A percentile compares a stretch with the other conserved stretches of the same genome.
Conservation (phyloP, 805 yeast genomes). For the Dipodascus geniculatus region DNA sequence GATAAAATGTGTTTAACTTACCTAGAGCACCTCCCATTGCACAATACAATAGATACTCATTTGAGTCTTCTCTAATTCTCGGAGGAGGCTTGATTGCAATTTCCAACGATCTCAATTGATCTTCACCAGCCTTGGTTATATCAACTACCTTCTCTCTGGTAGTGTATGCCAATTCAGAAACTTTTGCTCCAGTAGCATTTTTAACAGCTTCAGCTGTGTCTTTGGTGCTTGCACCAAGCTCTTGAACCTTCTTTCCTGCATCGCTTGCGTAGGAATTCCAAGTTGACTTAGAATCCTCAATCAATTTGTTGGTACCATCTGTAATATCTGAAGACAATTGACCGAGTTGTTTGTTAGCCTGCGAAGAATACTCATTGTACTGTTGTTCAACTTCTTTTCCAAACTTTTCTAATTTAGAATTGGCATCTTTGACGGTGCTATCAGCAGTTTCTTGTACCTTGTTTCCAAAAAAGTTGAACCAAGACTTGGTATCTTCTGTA, state of each 20-base stretch:
- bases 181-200: background rate
- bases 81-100: background rate
- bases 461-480: background rate
- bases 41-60: background rate
- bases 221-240: background rate
- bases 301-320: background rate
- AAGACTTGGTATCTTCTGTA: background rate
- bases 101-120: background rate
- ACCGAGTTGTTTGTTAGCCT: background rate
- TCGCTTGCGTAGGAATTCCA: background rate
- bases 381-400: background rate
- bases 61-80: background rate
- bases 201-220: background rate
- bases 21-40: background rate
- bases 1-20: conserved; percentile 1
- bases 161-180: background rate
- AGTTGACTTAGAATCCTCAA: background rate
- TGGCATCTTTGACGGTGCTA: background rate
- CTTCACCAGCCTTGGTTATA: background rate
- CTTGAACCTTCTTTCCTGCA: background rate
- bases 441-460: background rate
- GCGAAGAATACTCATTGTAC: background rate
- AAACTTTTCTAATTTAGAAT: background rate
- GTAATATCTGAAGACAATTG: background rate
- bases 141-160: background rate